A percentile compares a stretch with the other conserved stretches of the same genome.
Evolutionary conservation across 345 rosid genomes (phyloP).

Genomic region (Euphorbia lathyris): DNA sequence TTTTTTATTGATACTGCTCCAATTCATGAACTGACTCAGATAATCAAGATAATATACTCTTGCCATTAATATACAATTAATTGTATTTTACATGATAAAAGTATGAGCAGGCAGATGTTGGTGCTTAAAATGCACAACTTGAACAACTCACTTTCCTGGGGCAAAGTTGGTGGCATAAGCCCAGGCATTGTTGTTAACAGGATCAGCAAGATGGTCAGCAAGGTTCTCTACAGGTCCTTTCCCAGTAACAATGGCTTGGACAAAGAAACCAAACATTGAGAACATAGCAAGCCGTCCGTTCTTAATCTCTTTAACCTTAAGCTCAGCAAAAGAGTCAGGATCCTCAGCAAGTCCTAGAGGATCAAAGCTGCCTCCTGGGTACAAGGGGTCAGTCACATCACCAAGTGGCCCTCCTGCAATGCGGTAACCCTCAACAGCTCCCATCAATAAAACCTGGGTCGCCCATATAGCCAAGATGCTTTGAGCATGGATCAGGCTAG

Average conservation of each 20-base stretch:
- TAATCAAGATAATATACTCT: not conserved
- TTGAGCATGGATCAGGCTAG: conserved; percentile 46
- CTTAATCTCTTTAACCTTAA: conserved; percentile 47
- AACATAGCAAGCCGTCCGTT: conserved; percentile 47
- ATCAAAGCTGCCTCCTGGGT: conserved; percentile 53
- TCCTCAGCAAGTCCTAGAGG: conserved; percentile 50
- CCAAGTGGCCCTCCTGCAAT: conserved; percentile 50
- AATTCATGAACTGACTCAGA: not conserved
- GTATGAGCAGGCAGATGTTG: not conserved
- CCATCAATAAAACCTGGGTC: conserved; percentile 42
- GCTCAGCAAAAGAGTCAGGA: conserved; percentile 45
- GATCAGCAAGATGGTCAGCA: conserved; percentile 40
- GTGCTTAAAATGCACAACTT: not conserved
- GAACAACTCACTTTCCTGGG: conserved; percentile 41
- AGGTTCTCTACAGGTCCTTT: conserved; percentile 46
- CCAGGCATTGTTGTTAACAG: conserved; percentile 51
- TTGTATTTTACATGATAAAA: not conserved
- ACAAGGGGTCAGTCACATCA: conserved; percentile 40
- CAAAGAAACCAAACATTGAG: conserved; percentile 53
- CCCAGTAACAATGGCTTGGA: conserved; percentile 49
- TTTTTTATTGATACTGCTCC: not conserved
- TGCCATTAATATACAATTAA: not conserved
- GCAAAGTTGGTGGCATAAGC: conserved; percentile 51
- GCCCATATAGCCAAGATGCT: conserved; percentile 52
- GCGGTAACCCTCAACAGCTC: conserved; percentile 47